A percentile compares a stretch with the other conserved stretches of the same genome.
Conservation (phyloP, 176 grass and related monocot genomes). For the Zea luxurians region DNA sequence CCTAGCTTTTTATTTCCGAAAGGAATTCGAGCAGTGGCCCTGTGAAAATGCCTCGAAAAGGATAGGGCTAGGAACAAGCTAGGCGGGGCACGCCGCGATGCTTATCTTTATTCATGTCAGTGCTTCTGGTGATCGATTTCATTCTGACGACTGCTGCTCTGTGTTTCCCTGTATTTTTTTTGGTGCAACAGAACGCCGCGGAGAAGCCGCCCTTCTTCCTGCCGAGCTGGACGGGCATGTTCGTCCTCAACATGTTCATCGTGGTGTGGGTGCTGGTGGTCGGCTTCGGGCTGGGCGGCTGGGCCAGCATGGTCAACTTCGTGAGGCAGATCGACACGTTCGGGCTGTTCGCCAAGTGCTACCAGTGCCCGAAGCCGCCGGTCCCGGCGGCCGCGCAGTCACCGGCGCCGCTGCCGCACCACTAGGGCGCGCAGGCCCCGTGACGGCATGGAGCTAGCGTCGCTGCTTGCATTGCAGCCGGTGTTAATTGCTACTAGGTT, state of each 20-base stretch:
- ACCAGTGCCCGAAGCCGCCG: slow-evolving; percentile 71
- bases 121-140: background rate
- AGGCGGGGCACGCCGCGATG: background rate
- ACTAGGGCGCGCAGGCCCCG: background rate
- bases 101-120: background rate
- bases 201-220: slow-evolving; percentile 80
- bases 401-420: slow-evolving; percentile 44
- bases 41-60: background rate
- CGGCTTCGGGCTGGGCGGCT: slow-evolving; percentile 81
- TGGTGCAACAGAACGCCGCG: slow-evolving; percentile 61
- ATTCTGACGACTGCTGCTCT: background rate
- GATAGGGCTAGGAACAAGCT: background rate
- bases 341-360: slow-evolving; percentile 89
- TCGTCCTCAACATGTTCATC: slow-evolving; percentile 70
- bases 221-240: slow-evolving; percentile 81
- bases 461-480: background rate
- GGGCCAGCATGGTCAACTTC: slow-evolving; percentile 87
- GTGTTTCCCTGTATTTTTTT: background rate
- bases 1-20: slow-evolving; percentile 27
- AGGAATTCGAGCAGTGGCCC: background rate
- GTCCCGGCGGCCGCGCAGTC: background rate
- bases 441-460: background rate
- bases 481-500: slow-evolving; percentile 55
- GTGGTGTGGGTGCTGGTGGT: slow-evolving; percentile 85
- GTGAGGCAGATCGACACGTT: slow-evolving; percentile 80